Conservation (phyloP, 208 protist species). For the Endotrypanum monterogeii region DNA sequence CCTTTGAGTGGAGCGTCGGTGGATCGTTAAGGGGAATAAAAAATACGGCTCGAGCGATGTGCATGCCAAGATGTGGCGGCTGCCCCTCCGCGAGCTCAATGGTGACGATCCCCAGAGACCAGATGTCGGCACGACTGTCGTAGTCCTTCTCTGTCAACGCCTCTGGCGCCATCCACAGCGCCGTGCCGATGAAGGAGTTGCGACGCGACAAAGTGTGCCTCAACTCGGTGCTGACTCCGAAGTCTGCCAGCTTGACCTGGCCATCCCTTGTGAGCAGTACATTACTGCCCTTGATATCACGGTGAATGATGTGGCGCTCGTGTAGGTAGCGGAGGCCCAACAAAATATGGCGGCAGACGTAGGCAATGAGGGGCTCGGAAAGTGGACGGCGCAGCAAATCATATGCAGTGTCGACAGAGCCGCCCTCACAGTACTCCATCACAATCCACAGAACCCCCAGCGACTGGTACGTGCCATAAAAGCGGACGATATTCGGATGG, state of each 20-base stretch:
- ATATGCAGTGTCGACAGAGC: slow-evolving; percentile 87
- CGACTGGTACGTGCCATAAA: slow-evolving; percentile 87
- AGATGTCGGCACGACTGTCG: slow-evolving; percentile 94
- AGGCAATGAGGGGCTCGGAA: slow-evolving; percentile 87
- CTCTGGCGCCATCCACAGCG: slow-evolving; percentile 95
- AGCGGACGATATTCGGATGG: slow-evolving; percentile 90
- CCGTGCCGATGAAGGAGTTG: slow-evolving; percentile 92
- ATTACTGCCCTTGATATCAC: slow-evolving; percentile 95
- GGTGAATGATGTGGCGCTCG: slow-evolving; percentile 83
- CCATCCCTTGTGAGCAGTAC: slow-evolving; percentile 90
- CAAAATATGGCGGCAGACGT: slow-evolving; percentile 81
- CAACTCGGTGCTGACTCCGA: slow-evolving; percentile 88
- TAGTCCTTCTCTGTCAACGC: slow-evolving; percentile 91
- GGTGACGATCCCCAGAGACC: slow-evolving; percentile 95
- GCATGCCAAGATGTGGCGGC: slow-evolving; percentile 91
- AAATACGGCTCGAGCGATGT: slow-evolving; percentile 74
- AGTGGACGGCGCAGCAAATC: slow-evolving; percentile 79
- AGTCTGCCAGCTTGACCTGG: slow-evolving; percentile 93
- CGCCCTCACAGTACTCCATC: slow-evolving; percentile 95
- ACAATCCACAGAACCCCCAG: slow-evolving; percentile 89
- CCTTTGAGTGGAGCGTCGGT: slow-evolving; percentile 77
- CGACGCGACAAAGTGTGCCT: slow-evolving; percentile 81
- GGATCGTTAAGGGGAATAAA: slow-evolving; percentile 78
- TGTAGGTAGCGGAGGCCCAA: slow-evolving; percentile 92
- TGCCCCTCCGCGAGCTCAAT: slow-evolving; percentile 96